These are phyloP conservation scores for Pyrus pyrifolia DNA, from an alignment of 306 rosid species.

Conservation along the genomic window DNA sequence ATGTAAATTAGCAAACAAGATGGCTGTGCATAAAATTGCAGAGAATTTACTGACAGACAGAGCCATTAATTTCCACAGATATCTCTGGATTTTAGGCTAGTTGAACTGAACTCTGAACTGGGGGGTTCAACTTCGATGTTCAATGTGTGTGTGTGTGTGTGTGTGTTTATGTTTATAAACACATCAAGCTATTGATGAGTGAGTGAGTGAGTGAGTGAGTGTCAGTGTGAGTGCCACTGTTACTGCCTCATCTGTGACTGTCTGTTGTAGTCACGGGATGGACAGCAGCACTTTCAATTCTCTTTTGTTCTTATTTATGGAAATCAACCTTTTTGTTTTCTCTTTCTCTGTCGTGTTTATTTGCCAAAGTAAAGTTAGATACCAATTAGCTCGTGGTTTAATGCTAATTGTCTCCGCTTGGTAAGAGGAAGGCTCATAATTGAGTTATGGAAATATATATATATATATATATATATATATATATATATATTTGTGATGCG, in stretches of 20 bases:
- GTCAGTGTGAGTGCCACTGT: background rate
- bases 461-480: too few relatives aligned
- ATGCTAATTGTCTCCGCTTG: too few relatives aligned
- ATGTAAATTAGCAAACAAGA: slow-evolving; percentile 23
- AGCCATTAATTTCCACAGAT: slow-evolving; percentile 30
- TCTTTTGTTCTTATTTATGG: slow-evolving; percentile 10
- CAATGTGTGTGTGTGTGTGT: background rate
- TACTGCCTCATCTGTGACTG: background rate
- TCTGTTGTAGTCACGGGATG: slow-evolving; percentile 42
- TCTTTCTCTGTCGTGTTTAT: slow-evolving; percentile 3
- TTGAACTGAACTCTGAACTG: background rate
- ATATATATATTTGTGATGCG: too few relatives aligned
- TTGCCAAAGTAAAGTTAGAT: too few relatives aligned
- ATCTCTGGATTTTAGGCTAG: slow-evolving; percentile 3
- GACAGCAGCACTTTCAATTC: slow-evolving; percentile 7
- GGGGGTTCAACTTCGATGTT: background rate
- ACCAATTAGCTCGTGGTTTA: too few relatives aligned
- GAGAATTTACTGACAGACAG: slow-evolving; percentile 4
- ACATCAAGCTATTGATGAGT: too few relatives aligned
- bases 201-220: background rate
- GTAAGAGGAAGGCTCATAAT: too few relatives aligned
- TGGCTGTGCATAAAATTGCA: background rate
- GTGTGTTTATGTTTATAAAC: too few relatives aligned
- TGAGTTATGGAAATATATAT: too few relatives aligned
- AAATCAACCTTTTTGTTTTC: slow-evolving; percentile 13